Evolutionary conservation across 768 basidiomycete species (phyloP).

Genomic region (Tylopilus felleus): DNA sequence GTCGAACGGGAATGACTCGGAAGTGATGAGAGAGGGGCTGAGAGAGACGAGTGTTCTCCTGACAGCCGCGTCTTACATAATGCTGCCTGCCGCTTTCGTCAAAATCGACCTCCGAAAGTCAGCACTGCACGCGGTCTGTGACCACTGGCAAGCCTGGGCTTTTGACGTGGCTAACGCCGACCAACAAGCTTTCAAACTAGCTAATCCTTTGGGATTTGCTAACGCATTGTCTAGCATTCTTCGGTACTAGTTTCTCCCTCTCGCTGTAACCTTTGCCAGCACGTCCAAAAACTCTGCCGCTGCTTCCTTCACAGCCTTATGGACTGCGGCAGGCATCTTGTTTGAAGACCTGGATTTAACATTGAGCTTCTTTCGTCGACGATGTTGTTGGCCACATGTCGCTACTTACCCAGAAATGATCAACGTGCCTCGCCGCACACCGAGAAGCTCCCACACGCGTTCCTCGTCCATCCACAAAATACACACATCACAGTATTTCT

Average conservation of each 20-base stretch:
- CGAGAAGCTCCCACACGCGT: conserved; percentile 63
- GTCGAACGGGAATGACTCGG: too few species aligned
- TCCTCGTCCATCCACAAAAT: conserved; percentile 69
- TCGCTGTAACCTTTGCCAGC: conserved; percentile 49
- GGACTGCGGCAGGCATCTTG: conserved; percentile 91
- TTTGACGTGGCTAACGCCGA: background rate
- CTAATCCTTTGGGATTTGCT: too few species aligned
- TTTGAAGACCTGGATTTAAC: conserved; percentile 73
- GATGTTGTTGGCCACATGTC: background rate
- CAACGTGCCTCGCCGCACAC: conserved; percentile 56
- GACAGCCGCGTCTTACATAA: too few species aligned
- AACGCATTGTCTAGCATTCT: too few species aligned
- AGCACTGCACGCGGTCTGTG: too few species aligned
- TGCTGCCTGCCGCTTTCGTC: too few species aligned
- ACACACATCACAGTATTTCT: conserved; percentile 46
- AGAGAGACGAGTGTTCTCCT: too few species aligned
- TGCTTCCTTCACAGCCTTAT: conserved; percentile 59
- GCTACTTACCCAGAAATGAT: conserved; percentile 82
- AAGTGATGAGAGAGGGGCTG: too few species aligned
- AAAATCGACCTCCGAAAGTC: too few species aligned
- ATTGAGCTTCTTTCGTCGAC: background rate
- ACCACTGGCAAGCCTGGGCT: too few species aligned
- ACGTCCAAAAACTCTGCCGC: conserved; percentile 48
- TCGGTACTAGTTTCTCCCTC: conserved; percentile 71
- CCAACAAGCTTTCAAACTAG: too few species aligned